Conservation (phyloP, 1,139 yeast genomes). For the Candida frijolesensis region DNA sequence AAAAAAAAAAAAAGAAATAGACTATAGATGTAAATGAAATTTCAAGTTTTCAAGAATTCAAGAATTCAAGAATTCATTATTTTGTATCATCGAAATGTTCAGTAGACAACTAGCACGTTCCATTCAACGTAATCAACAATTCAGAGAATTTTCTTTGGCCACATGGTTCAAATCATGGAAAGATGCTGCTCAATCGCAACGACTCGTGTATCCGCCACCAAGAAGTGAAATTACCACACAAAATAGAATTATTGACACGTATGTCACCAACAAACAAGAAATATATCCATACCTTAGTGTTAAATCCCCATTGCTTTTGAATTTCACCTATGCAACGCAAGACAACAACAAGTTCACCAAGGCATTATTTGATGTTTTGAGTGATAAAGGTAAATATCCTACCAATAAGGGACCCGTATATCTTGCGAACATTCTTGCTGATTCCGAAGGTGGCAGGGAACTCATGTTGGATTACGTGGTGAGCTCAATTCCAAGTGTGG, state of each 20-base stretch:
- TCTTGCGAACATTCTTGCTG: slow-evolving; percentile 71
- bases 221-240: slow-evolving; percentile 41
- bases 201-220: slow-evolving; percentile 43
- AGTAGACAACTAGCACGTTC: slow-evolving; percentile 14
- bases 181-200: slow-evolving; percentile 17
- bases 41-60: not conserved
- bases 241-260: slow-evolving; percentile 43
- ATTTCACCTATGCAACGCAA: slow-evolving; percentile 73
- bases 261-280: slow-evolving; percentile 52
- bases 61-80: not conserved
- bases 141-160: slow-evolving; percentile 24
- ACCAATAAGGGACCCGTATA: slow-evolving; percentile 41
- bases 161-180: slow-evolving; percentile 17
- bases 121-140: slow-evolving; percentile 6
- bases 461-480: slow-evolving; percentile 62
- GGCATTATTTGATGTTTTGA: slow-evolving; percentile 56
- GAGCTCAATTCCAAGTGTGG: slow-evolving; percentile 60
- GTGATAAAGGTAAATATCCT: slow-evolving; percentile 54
- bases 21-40: not conserved
- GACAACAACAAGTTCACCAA: slow-evolving; percentile 65
- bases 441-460: slow-evolving; percentile 62
- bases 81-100: slow-evolving; percentile 8
- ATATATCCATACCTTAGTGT: slow-evolving; percentile 55
- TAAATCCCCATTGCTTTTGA: slow-evolving; percentile 65
- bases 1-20: not conserved